phyloP scores from a whole-genome alignment of 805 yeast genomes.

The Yamadazyma olivae region DNA sequence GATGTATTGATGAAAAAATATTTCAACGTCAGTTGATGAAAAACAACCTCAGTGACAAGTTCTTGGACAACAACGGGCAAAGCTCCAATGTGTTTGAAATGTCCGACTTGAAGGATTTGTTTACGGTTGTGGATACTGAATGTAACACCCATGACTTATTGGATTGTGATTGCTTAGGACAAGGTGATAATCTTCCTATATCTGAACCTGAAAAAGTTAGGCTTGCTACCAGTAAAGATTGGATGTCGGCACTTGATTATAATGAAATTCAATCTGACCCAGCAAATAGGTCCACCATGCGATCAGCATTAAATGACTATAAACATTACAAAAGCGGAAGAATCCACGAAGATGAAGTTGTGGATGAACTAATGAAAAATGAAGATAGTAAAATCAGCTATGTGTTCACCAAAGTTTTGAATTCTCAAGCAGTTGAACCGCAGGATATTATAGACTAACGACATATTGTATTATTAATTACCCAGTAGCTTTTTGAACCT shows the following conservation, averaged over 20 bases:
- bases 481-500: constrained; percentile 39
- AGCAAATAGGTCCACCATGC: constrained; percentile 42
- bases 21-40: constrained; percentile 89
- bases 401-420: constrained; percentile 37
- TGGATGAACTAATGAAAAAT: constrained; percentile 5
- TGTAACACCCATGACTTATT: constrained; percentile 80
- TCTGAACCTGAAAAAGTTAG: too few species aligned
- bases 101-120: constrained; percentile 71
- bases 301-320: constrained; percentile 59
- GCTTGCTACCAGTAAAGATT: constrained; percentile 24
- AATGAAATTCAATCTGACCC: constrained; percentile 25
- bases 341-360: constrained; percentile 3
- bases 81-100: constrained; percentile 67
- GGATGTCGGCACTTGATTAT: constrained; percentile 58
- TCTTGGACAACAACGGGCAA: constrained; percentile 48
- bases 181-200: too few species aligned
- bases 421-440: constrained; percentile 1
- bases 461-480: background rate
- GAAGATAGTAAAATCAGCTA: constrained; percentile 25
- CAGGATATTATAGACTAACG: too few species aligned
- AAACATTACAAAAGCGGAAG: constrained; percentile 44
- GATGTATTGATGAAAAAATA: constrained; percentile 91
- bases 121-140: constrained; percentile 50
- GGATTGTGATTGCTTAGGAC: constrained; percentile 59
- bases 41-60: constrained; percentile 69